Evolutionary conservation across 768 basidiomycete species (phyloP).

Genomic region (Mrakia hoshinonis): DNA sequence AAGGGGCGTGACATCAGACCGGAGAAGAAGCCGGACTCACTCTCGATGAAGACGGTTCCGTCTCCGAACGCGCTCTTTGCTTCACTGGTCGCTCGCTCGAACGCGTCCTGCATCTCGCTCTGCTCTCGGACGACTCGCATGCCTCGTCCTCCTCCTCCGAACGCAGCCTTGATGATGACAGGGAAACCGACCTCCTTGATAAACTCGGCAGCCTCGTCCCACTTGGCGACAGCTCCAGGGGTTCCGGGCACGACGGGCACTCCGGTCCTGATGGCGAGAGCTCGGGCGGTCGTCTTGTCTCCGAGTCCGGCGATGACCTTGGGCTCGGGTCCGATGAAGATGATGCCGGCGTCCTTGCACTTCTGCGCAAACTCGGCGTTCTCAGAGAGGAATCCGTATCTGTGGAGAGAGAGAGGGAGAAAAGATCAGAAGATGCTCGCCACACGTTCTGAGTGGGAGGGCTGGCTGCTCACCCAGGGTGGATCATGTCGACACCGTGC

Average conservation of each 20-base stretch:
- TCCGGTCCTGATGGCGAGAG: slow-evolving; percentile 75
- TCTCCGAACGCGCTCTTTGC: slow-evolving; percentile 96
- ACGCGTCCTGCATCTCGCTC: slow-evolving; percentile 77
- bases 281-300: slow-evolving; percentile 64
- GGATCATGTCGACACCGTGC: slow-evolving; percentile 99
- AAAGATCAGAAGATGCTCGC: neutral
- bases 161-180: slow-evolving; percentile 98
- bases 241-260: slow-evolving; percentile 98
- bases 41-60: slow-evolving; percentile 97
- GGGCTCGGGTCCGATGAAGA: slow-evolving; percentile 90
- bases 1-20: neutral
- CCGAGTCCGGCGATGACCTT: slow-evolving; percentile 95
- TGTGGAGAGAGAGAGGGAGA: slow-evolving; percentile 37
- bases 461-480: slow-evolving; percentile 63
- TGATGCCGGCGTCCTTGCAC: slow-evolving; percentile 88
- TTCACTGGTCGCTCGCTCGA: slow-evolving; percentile 86
- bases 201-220: slow-evolving; percentile 73
- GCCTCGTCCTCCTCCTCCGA: slow-evolving; percentile 97
- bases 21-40: slow-evolving; percentile 39
- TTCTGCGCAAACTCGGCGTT: slow-evolving; percentile 95
- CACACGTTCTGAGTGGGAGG: neutral
- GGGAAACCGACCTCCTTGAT: slow-evolving; percentile 96
- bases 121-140: slow-evolving; percentile 98
- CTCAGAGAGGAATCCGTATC: slow-evolving; percentile 95
- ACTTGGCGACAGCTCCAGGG: slow-evolving; percentile 77